Evolutionary conservation across 352 stramenopile genomes (phyloP).

Genomic region (Phytopythium mirpurense): DNA sequence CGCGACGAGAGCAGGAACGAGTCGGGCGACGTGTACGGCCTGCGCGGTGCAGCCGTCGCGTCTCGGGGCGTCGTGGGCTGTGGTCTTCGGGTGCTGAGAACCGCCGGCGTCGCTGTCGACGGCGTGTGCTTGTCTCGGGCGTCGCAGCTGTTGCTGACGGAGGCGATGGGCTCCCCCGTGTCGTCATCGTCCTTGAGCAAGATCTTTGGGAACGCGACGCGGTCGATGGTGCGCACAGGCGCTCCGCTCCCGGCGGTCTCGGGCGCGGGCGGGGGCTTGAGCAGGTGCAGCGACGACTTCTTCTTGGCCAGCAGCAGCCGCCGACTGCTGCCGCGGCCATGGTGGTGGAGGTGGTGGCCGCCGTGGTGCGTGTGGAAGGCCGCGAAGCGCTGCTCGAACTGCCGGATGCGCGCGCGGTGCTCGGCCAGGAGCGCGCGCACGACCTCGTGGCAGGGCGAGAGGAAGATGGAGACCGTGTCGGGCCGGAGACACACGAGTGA

Average conservation of each 20-base stretch:
- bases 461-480: conserved; percentile 60
- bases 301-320: conserved; percentile 7
- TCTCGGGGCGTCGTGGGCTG: not conserved
- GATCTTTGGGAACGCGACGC: conserved; percentile 45
- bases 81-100: not conserved
- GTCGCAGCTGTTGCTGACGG: conserved; percentile 10
- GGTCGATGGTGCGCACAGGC: conserved; percentile 4
- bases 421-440: conserved; percentile 41
- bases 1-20: conserved; percentile 13
- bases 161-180: conserved; percentile 7
- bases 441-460: conserved; percentile 40
- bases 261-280: conserved; percentile 8
- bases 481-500: conserved; percentile 47
- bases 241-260: not conserved
- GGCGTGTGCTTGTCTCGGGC: not conserved
- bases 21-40: not conserved
- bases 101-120: not conserved
- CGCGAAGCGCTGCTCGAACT: conserved; percentile 46
- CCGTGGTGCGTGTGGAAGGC: conserved; percentile 3
- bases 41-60: conserved; percentile 1
- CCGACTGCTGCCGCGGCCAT: not conserved
- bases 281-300: conserved; percentile 11
- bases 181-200: conserved; percentile 24
- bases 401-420: conserved; percentile 30
- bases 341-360: too few species aligned